These are phyloP conservation scores for Scleromitrula shiraiana DNA, from an alignment of 2,329 filamentous ascomycete genomes.

Conservation along the genomic window DNA sequence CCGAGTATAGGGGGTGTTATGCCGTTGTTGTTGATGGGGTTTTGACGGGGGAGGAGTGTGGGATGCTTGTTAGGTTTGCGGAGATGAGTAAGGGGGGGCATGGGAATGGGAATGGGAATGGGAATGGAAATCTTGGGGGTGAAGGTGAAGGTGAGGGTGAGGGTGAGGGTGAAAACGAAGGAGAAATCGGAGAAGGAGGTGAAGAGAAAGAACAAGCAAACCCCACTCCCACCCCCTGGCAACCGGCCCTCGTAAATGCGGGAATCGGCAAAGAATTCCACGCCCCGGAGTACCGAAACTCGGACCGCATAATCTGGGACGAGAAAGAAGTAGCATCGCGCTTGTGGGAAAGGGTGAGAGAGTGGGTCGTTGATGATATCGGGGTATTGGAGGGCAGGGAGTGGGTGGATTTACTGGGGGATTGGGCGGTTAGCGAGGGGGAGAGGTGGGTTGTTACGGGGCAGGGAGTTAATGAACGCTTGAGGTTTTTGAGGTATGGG, in stretches of 20 bases:
- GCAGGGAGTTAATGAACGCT: constrained; percentile 56
- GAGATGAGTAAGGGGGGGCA: constrained; percentile 6
- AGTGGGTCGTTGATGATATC: constrained; percentile 36
- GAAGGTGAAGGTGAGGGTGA: neutral
- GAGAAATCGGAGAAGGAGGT: neutral
- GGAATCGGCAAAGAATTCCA: constrained; percentile 53
- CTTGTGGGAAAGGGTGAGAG: constrained; percentile 52
- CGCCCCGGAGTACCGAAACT: constrained; percentile 52
- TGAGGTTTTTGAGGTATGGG: constrained; percentile 68
- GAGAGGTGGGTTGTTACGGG: constrained; percentile 18
- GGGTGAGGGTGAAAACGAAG: neutral
- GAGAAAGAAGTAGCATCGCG: constrained; percentile 50
- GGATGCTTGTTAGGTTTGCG: neutral
- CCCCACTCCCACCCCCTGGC: too few species aligned
- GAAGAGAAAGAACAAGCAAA: constrained; percentile 25
- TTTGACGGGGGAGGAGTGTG: neutral
- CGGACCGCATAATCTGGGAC: constrained; percentile 74
- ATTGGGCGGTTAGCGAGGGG: constrained; percentile 18
- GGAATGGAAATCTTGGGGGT: neutral
- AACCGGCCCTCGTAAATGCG: constrained; percentile 29
- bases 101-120: neutral
- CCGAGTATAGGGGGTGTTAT: constrained; percentile 45
- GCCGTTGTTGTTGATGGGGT: constrained; percentile 51
- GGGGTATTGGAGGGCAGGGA: constrained; percentile 27
- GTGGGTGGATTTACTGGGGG: constrained; percentile 30